A percentile compares a stretch with the other conserved stretches of the same genome.
phyloP scores from a whole-genome alignment of 2,329 filamentous ascomycete genomes.

The Stachybotrys chlorohalonatus region DNA sequence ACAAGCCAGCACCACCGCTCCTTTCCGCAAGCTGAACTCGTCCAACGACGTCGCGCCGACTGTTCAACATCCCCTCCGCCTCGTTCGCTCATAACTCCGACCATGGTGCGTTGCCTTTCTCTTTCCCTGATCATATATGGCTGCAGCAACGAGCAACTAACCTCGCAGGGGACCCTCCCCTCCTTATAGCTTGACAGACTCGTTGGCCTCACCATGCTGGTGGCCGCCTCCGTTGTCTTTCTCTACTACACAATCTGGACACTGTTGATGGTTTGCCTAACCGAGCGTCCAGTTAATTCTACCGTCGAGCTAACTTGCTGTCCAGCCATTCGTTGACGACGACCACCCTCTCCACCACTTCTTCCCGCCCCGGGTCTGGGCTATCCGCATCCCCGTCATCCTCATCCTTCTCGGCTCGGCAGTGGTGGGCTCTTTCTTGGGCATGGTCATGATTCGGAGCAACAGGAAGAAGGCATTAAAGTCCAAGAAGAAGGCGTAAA shows the following conservation, averaged over 20 bases:
- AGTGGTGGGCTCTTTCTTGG: conserved; percentile 91
- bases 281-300: conserved; percentile 3
- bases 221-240: conserved; percentile 55
- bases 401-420: conserved; percentile 85
- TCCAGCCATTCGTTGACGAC: conserved; percentile 90
- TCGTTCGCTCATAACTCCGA: conserved; percentile 2
- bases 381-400: conserved; percentile 96
- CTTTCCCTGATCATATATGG: background rate
- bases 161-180: too few species aligned
- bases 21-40: background rate
- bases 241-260: conserved; percentile 97
- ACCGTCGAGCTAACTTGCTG: conserved; percentile 1
- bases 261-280: conserved; percentile 71
- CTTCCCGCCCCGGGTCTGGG: conserved; percentile 97
- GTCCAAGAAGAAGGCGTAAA: conserved; percentile 81
- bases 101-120: conserved; percentile 16
- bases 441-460: conserved; percentile 97
- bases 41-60: too few species aligned
- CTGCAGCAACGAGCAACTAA: background rate
- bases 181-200: conserved; percentile 74
- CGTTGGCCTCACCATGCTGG: conserved; percentile 58
- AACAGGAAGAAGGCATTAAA: conserved; percentile 97
- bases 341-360: conserved; percentile 88
- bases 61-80: too few species aligned
- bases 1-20: background rate